Evolutionary conservation across 78 protist genomes (phyloP).

Genomic region (Dictyostelium discoideum): dicty_2.7 NC_007091.3:4898501-4899000

Average conservation of each 20-base stretch:
- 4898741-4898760: conserved; percentile 11
- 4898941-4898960: not conserved
- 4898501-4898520: conserved; percentile 77
- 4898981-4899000: not conserved
- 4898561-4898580: conserved; percentile 61
- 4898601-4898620: conserved; percentile 46
- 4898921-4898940: not conserved
- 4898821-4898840: conserved; percentile 32
- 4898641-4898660: conserved; percentile 47
- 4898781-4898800: conserved; percentile 23
- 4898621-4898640: conserved; percentile 78
- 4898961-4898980: not conserved
- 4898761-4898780: conserved; percentile 11
- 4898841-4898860: conserved; percentile 47
- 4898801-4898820: conserved; percentile 74
- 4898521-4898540: conserved; percentile 66
- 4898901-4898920: not conserved
- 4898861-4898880: conserved; percentile 33
- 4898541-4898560: conserved; percentile 57
- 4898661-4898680: conserved; percentile 32
- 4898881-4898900: conserved; percentile 15
- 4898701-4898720: conserved; percentile 30
- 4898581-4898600: conserved; percentile 61
- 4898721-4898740: conserved; percentile 58
- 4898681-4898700: not conserved